Base-by-base conservation (phyloP, 768 basidiomycete species). In the Rossbeevera mucosa region DNA sequence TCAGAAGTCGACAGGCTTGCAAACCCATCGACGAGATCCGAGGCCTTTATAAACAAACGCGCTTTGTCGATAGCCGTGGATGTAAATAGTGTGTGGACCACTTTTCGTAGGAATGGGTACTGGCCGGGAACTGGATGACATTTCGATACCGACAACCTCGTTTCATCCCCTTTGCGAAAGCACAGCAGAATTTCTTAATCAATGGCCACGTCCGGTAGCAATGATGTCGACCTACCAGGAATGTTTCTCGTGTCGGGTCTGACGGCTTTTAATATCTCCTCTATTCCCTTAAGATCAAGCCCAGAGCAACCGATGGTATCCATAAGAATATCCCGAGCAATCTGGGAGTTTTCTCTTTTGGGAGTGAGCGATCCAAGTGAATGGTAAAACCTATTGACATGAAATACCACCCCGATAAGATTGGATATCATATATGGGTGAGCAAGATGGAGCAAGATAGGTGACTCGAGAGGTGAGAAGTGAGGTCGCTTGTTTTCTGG, bases 31-130 rank as follows among this genome's bases (percentile, higher is more conserved):
- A 86, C 71, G n/a, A 91, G 76, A 56, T 91, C 86, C 9, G 65
- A 71, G 2, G 86, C 77, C 62, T 86, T 88, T 63, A 91, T 78
- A 62, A 90, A 91, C 30, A 91, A 71, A 8, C 74, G 76, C 1
- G 86, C 71, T 59, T 85, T 86, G 68, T 85, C 76, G 33, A 90
- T 65, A n/a, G 80, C 70, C 0, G 74, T 54, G 0, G 82, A 75
- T 20, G 71, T 64, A 3, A 73, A 71, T 24, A 91, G 67, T 40
- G 72, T 75, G 31, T 71, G 67, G 22, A 83, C 67, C 38, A 75
- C 63, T 53, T 71, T 75, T 50, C 65, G 72, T 28, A 86, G 62
- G 42, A 71, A 59, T 2, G 67, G 61, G 44, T 72, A 60, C 66
- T 85, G 78, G 4, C 73, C 58, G 3, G 72, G 68, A 14, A 75